Percentiles rank a stretch among this genome's conserved stretches.
phyloP scores from a whole-genome alignment of 805 yeast genomes.

The Schizosaccharomyces octosporus region DNA sequence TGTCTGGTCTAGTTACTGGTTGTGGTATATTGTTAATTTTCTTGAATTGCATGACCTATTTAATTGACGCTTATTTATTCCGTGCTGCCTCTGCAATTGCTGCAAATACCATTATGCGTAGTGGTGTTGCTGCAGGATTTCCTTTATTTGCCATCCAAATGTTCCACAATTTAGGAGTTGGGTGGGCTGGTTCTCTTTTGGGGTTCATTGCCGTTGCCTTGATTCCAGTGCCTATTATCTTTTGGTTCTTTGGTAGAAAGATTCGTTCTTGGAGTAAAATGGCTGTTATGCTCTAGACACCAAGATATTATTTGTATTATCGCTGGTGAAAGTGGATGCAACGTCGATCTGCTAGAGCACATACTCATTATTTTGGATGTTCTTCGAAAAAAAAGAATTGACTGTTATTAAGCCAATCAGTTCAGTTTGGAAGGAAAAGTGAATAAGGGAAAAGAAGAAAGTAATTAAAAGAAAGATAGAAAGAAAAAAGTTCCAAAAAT shows the following conservation, averaged over 20 bases:
- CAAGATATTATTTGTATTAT: not conserved
- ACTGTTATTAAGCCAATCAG: no score
- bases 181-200: constrained; percentile 57
- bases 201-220: constrained; percentile 35
- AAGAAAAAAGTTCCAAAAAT: no score
- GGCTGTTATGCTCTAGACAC: not conserved
- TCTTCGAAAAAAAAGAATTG: no score
- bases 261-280: not conserved
- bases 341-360: no score
- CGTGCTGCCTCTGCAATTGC: constrained; percentile 64
- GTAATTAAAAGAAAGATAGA: no score
- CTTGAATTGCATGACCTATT: constrained; percentile 35
- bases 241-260: constrained; percentile 12
- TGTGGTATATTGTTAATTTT: constrained; percentile 39
- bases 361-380: no score
- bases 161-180: constrained; percentile 42
- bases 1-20: constrained; percentile 34
- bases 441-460: no score
- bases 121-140: constrained; percentile 42
- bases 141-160: constrained; percentile 49
- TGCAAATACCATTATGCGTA: constrained; percentile 46
- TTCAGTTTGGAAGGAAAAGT: no score
- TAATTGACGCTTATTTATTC: constrained; percentile 38
- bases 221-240: constrained; percentile 45
- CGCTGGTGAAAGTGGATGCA: no score